Base-by-base conservation (phyloP, 768 basidiomycete species). In the Boletus rubroflammeus region DNA sequence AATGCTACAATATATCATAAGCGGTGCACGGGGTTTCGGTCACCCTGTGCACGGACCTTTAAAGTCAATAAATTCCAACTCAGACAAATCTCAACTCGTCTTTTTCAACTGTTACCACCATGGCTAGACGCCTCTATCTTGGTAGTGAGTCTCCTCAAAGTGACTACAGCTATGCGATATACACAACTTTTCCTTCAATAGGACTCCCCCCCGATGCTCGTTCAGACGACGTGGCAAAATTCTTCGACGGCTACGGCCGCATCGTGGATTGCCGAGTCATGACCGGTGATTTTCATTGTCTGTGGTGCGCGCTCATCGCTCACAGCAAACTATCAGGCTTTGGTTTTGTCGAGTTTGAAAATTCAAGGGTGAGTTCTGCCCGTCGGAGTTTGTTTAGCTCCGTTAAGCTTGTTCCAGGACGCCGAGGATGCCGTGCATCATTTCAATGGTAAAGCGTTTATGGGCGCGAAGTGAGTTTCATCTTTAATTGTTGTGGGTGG, bases 341-440 rank as follows among this genome's bases (percentile, higher is more conserved):
- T 65, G 97, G 94, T 52, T 99, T 99, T 69, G 85, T 98, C 61
- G 96, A 98, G 72, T 98, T 97, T 66, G 96, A 96, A 70, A 89
- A 78, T 63, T 71, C 87, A 19, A 85, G 88, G 75, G 93, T 83
- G 39, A 25, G 35, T 44, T 47, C 29, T 51, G 19, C 44, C 34
- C 26, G 10, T 26, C 29, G 46, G 34, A 5, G 26, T 42, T 35
- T 41, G 48, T 46, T 50, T 65, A n/a, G 29, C 19, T 23, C 39
- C 10, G n/a, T 47, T 58, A 56, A 64, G 6, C 41, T 55, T 55
- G 51, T 41, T 57, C 15, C 58, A 95, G 89, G 97, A 99, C 61
- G 96, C 96, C 7, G 95, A 98, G 67, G 93, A 98, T 68, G 95
- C 92, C 36, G 82, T 96, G 19, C 77, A 83, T 48, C 82, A 90